Evolutionary conservation across 2,329 filamentous ascomycete genomes (phyloP).

Genomic region (Aureobasidium uvarum): DNA sequence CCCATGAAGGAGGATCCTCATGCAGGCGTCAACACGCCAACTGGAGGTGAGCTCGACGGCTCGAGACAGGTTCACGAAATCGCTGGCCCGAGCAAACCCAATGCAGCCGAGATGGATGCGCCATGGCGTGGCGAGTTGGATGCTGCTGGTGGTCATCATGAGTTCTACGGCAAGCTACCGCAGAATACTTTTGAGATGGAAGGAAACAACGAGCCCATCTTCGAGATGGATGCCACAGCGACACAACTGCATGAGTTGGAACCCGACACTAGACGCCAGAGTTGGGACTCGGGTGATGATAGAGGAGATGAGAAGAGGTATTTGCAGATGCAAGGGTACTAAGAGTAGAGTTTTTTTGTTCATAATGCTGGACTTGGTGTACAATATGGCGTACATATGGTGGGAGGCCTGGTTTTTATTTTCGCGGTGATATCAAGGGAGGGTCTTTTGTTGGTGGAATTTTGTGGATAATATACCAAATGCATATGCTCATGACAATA

Average conservation of each 20-base stretch:
- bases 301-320: slow-evolving; percentile 28
- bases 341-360: neutral
- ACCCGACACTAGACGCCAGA: slow-evolving; percentile 22
- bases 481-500: neutral
- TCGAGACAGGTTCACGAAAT: slow-evolving; percentile 39
- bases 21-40: slow-evolving; percentile 35
- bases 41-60: slow-evolving; percentile 39
- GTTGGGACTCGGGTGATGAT: slow-evolving; percentile 25
- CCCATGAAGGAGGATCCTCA: slow-evolving; percentile 28
- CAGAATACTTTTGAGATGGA: slow-evolving; percentile 31
- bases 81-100: slow-evolving; percentile 33
- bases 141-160: slow-evolving; percentile 30
- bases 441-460: neutral
- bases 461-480: slow-evolving; percentile 2
- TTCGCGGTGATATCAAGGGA: slow-evolving; percentile 11
- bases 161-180: slow-evolving; percentile 28
- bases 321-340: slow-evolving; percentile 25
- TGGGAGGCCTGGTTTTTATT: neutral
- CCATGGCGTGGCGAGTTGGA: slow-evolving; percentile 38
- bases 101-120: slow-evolving; percentile 36
- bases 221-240: slow-evolving; percentile 35
- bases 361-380: neutral
- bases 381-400: neutral
- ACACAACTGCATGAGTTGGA: slow-evolving; percentile 33
- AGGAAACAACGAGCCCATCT: slow-evolving; percentile 31